Evolutionary conservation across 768 basidiomycete species (phyloP).

Genomic region (Amanita rimosa): DNA sequence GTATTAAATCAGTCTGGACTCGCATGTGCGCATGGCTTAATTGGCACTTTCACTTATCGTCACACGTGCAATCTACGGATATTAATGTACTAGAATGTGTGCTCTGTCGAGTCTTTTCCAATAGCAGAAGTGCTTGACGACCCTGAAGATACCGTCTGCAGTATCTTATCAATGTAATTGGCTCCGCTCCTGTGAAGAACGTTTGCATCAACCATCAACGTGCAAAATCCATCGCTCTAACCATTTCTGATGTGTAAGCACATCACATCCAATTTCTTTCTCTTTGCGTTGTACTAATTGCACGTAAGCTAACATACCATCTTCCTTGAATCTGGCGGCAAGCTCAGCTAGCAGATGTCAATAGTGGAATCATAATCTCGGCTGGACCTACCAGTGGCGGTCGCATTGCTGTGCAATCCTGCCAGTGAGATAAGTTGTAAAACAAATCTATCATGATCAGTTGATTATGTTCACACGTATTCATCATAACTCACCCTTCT

Average conservation of each 20-base stretch:
- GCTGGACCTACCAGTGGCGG: slow-evolving; percentile 47
- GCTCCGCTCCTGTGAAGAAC: slow-evolving; percentile 63
- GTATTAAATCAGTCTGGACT: background rate
- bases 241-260: slow-evolving; percentile 94
- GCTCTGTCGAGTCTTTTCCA: slow-evolving; percentile 86
- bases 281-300: slow-evolving; percentile 82
- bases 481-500: slow-evolving; percentile 47
- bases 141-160: slow-evolving; percentile 76
- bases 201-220: background rate
- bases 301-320: slow-evolving; percentile 91
- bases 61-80: background rate
- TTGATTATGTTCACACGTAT: slow-evolving; percentile 2
- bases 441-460: slow-evolving; percentile 42
- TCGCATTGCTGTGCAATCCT: slow-evolving; percentile 80
- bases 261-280: slow-evolving; percentile 80
- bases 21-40: background rate
- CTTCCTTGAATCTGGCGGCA: slow-evolving; percentile 66
- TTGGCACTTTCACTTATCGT: background rate
- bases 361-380: background rate
- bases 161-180: slow-evolving; percentile 80
- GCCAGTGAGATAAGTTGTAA: slow-evolving; percentile 85
- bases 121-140: slow-evolving; percentile 79
- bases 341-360: slow-evolving; percentile 49
- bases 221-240: slow-evolving; percentile 17
- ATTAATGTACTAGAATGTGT: slow-evolving; percentile 43